phyloP scores from a whole-genome alignment of 75 land plant species.

The Cunninghamia lanceolata region DNA sequence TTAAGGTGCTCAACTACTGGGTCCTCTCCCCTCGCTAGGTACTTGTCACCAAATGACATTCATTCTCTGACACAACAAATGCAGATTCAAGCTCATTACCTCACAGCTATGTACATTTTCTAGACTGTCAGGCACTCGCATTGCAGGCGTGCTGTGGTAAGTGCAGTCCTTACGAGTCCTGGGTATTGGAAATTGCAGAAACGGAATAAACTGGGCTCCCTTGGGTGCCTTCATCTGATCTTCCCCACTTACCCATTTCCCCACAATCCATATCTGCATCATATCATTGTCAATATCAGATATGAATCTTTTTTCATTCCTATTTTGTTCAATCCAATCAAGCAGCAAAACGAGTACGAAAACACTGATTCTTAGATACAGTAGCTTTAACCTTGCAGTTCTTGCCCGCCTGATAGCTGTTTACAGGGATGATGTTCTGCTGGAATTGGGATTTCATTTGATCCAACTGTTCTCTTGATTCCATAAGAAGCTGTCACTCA shows the following conservation, averaged over 20 bases:
- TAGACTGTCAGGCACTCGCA: constrained; percentile 35
- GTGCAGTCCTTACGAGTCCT: constrained; percentile 52
- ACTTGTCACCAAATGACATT: not conserved
- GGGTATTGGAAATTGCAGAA: constrained; percentile 45
- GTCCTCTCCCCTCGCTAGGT: too few relatives aligned
- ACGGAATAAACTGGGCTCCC: constrained; percentile 56
- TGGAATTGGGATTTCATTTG: not conserved
- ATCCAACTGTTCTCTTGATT: not conserved
- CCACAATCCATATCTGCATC: constrained; percentile 68
- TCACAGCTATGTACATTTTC: constrained; percentile 56
- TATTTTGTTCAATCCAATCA: not conserved
- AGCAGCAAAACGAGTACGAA: not conserved
- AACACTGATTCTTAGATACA: not conserved
- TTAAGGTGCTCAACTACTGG: too few relatives aligned
- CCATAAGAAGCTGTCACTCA: not conserved
- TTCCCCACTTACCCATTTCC: constrained; percentile 34
- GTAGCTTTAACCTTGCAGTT: not conserved
- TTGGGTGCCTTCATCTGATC: constrained; percentile 56
- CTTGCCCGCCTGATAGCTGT: not conserved
- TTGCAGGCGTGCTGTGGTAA: constrained; percentile 52
- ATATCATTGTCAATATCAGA: not conserved
- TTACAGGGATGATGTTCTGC: not conserved
- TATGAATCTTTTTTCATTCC: not conserved
- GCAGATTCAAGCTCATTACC: constrained; percentile 17
- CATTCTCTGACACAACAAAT: not conserved